Conservation (phyloP, 1,284 basidiomycete species). For the Pseudozyma sp. region DNA sequence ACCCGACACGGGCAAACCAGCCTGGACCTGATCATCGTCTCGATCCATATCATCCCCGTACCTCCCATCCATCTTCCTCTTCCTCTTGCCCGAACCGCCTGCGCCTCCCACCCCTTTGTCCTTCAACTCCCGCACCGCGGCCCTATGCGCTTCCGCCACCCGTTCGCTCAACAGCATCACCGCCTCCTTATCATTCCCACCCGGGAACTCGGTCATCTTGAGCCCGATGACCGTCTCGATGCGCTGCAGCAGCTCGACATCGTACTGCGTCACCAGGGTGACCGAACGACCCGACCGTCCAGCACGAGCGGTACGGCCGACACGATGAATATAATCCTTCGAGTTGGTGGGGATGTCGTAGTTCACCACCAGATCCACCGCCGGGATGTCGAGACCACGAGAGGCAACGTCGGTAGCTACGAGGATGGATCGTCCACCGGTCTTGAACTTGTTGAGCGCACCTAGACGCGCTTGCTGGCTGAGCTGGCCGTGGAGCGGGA, state of each 20-base stretch:
- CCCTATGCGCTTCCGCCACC: constrained; percentile 86
- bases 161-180: constrained; percentile 88
- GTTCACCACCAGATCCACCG: constrained; percentile 96
- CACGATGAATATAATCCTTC: constrained; percentile 99
- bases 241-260: constrained; percentile 94
- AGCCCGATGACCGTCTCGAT: constrained; percentile 85
- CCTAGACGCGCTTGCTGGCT: constrained; percentile 93
- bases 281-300: constrained; percentile 95
- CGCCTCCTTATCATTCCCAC: constrained; percentile 83
- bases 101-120: constrained; percentile 62
- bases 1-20: constrained; percentile 41
- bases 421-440: constrained; percentile 87
- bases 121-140: constrained; percentile 79
- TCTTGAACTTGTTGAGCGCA: constrained; percentile 95
- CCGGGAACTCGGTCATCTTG: constrained; percentile 89
- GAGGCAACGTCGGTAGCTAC: constrained; percentile 99
- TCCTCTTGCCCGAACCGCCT: constrained; percentile 59
- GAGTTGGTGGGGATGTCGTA: constrained; percentile 98
- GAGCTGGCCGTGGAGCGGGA: constrained; percentile 95
- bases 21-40: constrained; percentile 64
- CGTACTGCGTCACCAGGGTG: constrained; percentile 97
- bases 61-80: constrained; percentile 51
- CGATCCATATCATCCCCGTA: constrained; percentile 64
- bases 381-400: constrained; percentile 90
- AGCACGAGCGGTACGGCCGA: constrained; percentile 95